Evolutionary conservation across 441 rosid genomes (phyloP), one percentile per base, ranked within the genome.

Genomic region (Viola pubescens): DNA sequence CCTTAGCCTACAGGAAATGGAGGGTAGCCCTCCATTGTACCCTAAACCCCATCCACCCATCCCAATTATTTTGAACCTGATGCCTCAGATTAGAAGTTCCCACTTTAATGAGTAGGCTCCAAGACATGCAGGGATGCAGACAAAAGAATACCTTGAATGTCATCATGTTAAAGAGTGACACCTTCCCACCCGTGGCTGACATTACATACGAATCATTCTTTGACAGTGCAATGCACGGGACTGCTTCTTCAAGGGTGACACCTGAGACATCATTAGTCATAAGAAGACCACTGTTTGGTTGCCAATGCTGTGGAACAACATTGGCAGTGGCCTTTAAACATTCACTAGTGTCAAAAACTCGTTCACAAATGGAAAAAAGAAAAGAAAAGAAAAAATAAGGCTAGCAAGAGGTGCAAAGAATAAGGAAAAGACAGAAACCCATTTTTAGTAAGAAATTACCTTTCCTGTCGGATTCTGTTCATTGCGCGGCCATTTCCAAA

Each of bases 121-220:
- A 7, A 39, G 12, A 39, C 37, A 47, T 59, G 54, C 40, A 63
- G 41, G 26, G 1, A 26, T 26, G 5, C 10, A 19, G 19, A 4
- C 56, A 53, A 7, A 26, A 26, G 45, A 52, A 49, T 84, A 82
- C 95, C 91, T 85, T 88, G 74, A 88, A 91, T 38, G 86, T 88
- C 92, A 83, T 78, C 96, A 88, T 79, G 78, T 88, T 91, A 63
- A 91, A 91, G 67, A 91, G 66, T 4, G 98, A 86, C 66, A 85
- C 84, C 76, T 85, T 91, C 50, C 96, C 96, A 41, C 98, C 98
- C 61, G 87, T 75, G 50, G 98, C 96, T 19, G 98, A 91, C 88
- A 88, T 82, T 59, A 91, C 94, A 75, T 91, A 91, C 0, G 95
- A 86, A 68, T 88, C 96, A 37, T 88, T 88, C 73, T 88, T 91